Percentiles rank a stretch among this genome's conserved stretches.
These are phyloP conservation scores for Chlamydomonas incerta DNA, from an alignment of 139 green algal species.

Conservation along the genomic window DNA sequence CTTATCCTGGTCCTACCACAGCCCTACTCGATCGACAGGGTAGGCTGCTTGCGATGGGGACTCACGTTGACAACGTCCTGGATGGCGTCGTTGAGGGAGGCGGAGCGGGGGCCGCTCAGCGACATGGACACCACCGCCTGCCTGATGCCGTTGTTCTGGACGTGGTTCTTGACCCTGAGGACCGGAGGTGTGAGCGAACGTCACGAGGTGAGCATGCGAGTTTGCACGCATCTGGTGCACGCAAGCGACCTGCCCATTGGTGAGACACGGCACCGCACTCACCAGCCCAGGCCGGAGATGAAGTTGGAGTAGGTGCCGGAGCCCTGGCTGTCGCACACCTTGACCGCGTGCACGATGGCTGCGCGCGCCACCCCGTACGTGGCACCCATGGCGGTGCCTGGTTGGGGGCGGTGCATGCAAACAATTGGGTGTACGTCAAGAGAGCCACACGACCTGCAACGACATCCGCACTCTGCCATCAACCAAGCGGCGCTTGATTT, in stretches of 20 bases:
- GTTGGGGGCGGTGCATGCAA: neutral
- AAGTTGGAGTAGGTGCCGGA: constrained; percentile 67
- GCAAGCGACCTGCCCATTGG: too few relatives aligned
- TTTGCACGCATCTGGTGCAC: too few relatives aligned
- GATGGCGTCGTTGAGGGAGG: constrained; percentile 69
- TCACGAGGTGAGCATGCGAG: too few relatives aligned
- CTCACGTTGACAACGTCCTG: constrained; percentile 52
- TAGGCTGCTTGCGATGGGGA: too few relatives aligned
- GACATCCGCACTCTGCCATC: neutral
- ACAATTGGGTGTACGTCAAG: too few relatives aligned
- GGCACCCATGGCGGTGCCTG: constrained; percentile 62
- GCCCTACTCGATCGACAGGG: too few relatives aligned
- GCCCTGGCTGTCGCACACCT: constrained; percentile 51
- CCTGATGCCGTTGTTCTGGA: constrained; percentile 47
- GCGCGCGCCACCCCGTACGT: constrained; percentile 75
- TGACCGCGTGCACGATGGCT: constrained; percentile 73
- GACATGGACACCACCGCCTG: constrained; percentile 75
- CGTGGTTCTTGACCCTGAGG: constrained; percentile 65
- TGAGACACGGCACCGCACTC: neutral
- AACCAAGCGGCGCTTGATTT: too few relatives aligned
- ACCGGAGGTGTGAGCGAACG: too few relatives aligned
- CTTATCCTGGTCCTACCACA: too few relatives aligned
- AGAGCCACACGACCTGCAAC: too few relatives aligned
- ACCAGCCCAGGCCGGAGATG: constrained; percentile 69
- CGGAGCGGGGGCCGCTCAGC: constrained; percentile 59